phyloP scores from a whole-genome alignment of 2,329 filamentous ascomycete species.

The Eutypa lata region DNA sequence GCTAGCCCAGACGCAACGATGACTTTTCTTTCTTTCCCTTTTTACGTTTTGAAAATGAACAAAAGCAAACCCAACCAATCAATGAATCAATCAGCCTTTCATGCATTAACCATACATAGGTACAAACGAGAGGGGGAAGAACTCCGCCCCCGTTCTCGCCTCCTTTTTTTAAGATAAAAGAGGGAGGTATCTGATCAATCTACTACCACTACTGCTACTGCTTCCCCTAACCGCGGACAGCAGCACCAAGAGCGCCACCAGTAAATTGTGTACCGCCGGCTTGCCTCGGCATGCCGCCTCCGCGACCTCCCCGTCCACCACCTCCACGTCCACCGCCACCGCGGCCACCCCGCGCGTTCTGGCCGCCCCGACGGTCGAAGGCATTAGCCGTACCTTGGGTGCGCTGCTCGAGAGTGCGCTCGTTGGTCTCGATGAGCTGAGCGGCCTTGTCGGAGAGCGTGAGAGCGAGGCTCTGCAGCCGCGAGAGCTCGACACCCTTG shows the following conservation, averaged over 20 bases:
- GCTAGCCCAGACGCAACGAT: too few species aligned
- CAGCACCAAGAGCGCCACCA: conserved; percentile 72
- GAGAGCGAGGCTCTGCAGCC: conserved; percentile 91
- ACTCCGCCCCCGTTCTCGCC: too few species aligned
- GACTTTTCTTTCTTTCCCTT: too few species aligned
- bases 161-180: too few species aligned
- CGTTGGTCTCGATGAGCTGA: conserved; percentile 92
- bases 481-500: conserved; percentile 96
- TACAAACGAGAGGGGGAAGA: too few species aligned
- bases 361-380: conserved; percentile 87
- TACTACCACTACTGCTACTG: too few species aligned
- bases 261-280: conserved; percentile 77
- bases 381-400: conserved; percentile 94
- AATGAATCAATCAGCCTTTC: too few species aligned
- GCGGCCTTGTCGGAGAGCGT: conserved; percentile 96
- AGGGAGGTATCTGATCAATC: too few species aligned
- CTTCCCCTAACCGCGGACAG: conserved; percentile 59
- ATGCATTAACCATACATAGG: too few species aligned
- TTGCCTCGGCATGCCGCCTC: conserved; percentile 64
- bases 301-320: conserved; percentile 46
- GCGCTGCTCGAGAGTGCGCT: conserved; percentile 93
- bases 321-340: conserved; percentile 49
- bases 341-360: conserved; percentile 64
- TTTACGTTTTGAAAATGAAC: too few species aligned
- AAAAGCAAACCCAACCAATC: too few species aligned